phyloP scores from a whole-genome alignment of 2,329 filamentous ascomycete genomes.

The Hyphodiscus sp. region DNA sequence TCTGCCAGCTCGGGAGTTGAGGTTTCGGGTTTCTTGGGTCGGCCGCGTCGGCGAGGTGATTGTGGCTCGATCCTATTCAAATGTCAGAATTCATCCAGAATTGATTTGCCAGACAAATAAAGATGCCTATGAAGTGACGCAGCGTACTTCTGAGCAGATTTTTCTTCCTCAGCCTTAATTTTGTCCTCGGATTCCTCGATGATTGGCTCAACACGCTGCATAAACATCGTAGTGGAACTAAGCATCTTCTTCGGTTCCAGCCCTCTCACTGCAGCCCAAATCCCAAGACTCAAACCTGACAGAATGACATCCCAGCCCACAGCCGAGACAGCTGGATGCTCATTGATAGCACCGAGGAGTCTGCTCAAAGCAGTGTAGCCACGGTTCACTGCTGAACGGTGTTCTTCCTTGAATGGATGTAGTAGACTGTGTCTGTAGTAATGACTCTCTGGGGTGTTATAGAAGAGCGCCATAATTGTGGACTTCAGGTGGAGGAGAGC shows the following conservation, averaged over 20 bases:
- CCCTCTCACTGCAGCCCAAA: constrained; percentile 51
- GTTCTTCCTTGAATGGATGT: constrained; percentile 40
- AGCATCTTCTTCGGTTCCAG: constrained; percentile 46
- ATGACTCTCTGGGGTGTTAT: constrained; percentile 41
- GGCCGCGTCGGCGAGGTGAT: constrained; percentile 9
- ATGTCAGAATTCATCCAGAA: not conserved
- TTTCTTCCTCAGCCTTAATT: constrained; percentile 6
- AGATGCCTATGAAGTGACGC: not conserved
- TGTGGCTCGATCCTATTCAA: not conserved
- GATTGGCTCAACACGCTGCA: constrained; percentile 1
- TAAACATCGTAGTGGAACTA: constrained; percentile 31
- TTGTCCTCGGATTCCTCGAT: constrained; percentile 3
- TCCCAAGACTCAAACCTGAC: constrained; percentile 44
- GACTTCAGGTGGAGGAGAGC: constrained; percentile 40
- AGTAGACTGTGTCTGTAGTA: constrained; percentile 43
- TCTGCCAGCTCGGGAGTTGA: not conserved
- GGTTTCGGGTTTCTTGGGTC: constrained; percentile 11
- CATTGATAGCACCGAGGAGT: constrained; percentile 43
- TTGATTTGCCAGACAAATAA: not conserved
- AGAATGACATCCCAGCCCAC: constrained; percentile 54
- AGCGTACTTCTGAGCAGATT: constrained; percentile 6
- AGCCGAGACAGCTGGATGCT: constrained; percentile 51
- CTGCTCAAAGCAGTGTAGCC: constrained; percentile 39
- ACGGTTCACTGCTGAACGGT: constrained; percentile 39
- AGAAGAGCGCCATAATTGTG: constrained; percentile 37